Percentiles rank a stretch among this genome's conserved stretches.
Conservation (phyloP, 495 filamentous ascomycete genomes). For the Aspergillus steynii region DNA sequence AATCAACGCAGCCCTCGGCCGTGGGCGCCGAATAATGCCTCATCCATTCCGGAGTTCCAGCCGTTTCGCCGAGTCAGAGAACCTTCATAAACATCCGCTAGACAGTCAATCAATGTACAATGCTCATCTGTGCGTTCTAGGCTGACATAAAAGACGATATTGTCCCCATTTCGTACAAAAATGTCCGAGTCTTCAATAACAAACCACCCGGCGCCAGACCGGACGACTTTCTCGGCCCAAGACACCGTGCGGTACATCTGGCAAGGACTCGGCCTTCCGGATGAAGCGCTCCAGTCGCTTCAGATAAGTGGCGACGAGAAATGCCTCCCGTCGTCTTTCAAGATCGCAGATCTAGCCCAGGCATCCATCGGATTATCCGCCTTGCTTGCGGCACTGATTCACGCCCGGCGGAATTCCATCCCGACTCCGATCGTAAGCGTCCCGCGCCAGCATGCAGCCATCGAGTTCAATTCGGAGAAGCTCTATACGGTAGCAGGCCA, state of each 20-base stretch:
- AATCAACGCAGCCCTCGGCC: too few relatives aligned
- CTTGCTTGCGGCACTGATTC: constrained; percentile 37
- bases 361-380: constrained; percentile 44
- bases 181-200: background rate
- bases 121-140: too few relatives aligned
- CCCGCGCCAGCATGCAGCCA: constrained; percentile 34
- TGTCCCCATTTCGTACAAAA: background rate
- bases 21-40: too few relatives aligned
- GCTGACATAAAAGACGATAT: too few relatives aligned
- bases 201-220: background rate
- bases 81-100: too few relatives aligned
- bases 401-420: constrained; percentile 22
- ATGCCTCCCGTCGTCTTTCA: constrained; percentile 43
- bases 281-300: constrained; percentile 13
- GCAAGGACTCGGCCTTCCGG: constrained; percentile 18
- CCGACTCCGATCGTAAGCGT: constrained; percentile 31
- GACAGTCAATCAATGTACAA: too few relatives aligned
- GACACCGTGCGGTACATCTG: constrained; percentile 24
- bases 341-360: constrained; percentile 44
- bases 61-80: too few relatives aligned
- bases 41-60: too few relatives aligned
- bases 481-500: constrained; percentile 36
- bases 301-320: constrained; percentile 17
- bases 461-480: constrained; percentile 47
- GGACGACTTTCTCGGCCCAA: constrained; percentile 13